Base-by-base conservation (phyloP, 1,284 basidiomycete genomes). In the Melanopsichium pennsylvanicum region DNA sequence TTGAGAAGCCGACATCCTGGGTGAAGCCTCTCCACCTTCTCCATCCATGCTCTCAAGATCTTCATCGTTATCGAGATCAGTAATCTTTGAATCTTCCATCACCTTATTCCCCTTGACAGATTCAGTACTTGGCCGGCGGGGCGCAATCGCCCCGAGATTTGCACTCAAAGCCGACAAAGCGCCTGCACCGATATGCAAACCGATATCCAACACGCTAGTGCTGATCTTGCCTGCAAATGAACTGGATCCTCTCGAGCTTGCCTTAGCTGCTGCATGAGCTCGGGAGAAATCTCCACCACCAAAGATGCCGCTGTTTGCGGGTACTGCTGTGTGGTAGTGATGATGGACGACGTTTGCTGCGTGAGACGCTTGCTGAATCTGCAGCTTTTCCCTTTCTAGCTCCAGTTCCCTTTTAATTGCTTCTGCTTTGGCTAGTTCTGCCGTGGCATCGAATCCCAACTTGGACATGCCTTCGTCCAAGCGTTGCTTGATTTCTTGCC, bases 401-500 rank as follows among this genome's bases (percentile, higher is more conserved):
- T 69, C 60, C 16, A 69, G 52, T 27, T 69, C 43, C 4, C 56
- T 42, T 43, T 57, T 63, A 44, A 69, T 48, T 2, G 43, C 51
- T 26, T 69, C 49, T 1, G 66, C 60, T n/a, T 48, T 23, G 2
- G 29, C 56, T 4, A 69, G 41, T 10, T 69, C 66, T 6, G 66
- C 55, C 40, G 45, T 55, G 32, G 60, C 59, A 34, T 70, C 62
- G 19, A 64, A 63, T 3, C 63, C 61, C 15, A 69, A 48, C 27
- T 69, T 62, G 32, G 42, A 36, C 67, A 73, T 55, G 10, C 63
- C 68, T 32, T 71, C 59, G n/a, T 67, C 62, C 7, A 73, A 35
- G 3, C 55, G 52, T 13, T 49, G 46, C n/a, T 39, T 34, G 18
- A 74, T 52, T 7, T 71, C 72, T 18, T 50, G 25, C 13, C 44